Percentiles rank a stretch among this genome's conserved stretches.
These are phyloP conservation scores for Suhomyces taliae DNA, from an alignment of 1,139 yeast genomes.

Conservation along the genomic window DNA sequence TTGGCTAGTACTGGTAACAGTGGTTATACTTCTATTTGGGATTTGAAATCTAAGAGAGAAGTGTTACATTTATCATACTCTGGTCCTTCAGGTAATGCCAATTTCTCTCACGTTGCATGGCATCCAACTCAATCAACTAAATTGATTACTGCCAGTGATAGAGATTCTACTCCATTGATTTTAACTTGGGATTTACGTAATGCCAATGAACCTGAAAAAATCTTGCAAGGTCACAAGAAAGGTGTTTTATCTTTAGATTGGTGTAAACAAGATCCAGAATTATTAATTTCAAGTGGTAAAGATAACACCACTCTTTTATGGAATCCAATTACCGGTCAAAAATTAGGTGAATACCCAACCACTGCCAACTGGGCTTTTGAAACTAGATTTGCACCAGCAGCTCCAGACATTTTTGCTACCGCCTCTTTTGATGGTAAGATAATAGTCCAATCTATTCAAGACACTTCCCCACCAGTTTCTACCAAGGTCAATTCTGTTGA, in stretches of 20 bases:
- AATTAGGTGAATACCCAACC: constrained; percentile 85
- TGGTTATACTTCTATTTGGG: constrained; percentile 93
- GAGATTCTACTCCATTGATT: constrained; percentile 78
- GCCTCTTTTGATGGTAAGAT: constrained; percentile 93
- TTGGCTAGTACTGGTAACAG: constrained; percentile 86
- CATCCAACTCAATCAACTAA: constrained; percentile 83
- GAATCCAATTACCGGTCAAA: constrained; percentile 76
- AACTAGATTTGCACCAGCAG: constrained; percentile 79
- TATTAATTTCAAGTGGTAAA: constrained; percentile 85
- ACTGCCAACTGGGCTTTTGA: constrained; percentile 94
- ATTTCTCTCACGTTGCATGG: constrained; percentile 77
- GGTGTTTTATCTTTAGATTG: constrained; percentile 92
- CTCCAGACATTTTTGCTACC: constrained; percentile 90
- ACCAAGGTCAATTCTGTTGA: constrained; percentile 51
- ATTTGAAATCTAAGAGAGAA: constrained; percentile 81
- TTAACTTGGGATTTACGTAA: constrained; percentile 94
- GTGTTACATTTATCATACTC: constrained; percentile 77
- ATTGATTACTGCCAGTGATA: constrained; percentile 83
- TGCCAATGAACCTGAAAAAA: constrained; percentile 80
- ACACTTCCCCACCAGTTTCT: constrained; percentile 54
- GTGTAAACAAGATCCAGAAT: constrained; percentile 80
- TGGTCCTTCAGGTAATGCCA: constrained; percentile 57
- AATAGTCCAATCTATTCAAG: constrained; percentile 83
- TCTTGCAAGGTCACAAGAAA: constrained; percentile 77
- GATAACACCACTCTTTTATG: constrained; percentile 86